phyloP scores from a whole-genome alignment of 768 basidiomycete species.

The Suillus subalutaceus region DNA sequence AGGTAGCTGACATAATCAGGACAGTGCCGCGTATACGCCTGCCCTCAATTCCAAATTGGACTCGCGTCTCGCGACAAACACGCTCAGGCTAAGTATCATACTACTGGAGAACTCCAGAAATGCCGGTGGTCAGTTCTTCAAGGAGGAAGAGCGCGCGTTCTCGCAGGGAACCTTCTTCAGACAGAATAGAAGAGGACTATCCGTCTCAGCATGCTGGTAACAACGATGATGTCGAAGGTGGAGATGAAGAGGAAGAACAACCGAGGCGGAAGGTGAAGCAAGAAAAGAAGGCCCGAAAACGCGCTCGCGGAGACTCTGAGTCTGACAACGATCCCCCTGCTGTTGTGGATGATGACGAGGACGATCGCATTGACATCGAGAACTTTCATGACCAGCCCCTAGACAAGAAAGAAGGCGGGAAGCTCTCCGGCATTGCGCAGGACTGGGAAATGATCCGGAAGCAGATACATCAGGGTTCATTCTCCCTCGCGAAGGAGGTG shows the following conservation, averaged over 20 bases:
- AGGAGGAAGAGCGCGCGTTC: slow-evolving; percentile 38
- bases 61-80: slow-evolving; percentile 14
- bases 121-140: slow-evolving; percentile 39
- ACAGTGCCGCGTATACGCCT: slow-evolving; percentile 27
- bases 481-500: slow-evolving; percentile 51
- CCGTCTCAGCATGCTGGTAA: slow-evolving; percentile 35
- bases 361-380: slow-evolving; percentile 59
- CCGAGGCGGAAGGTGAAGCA: slow-evolving; percentile 36
- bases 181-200: slow-evolving; percentile 58
- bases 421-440: slow-evolving; percentile 55
- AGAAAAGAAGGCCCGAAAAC: slow-evolving; percentile 33
- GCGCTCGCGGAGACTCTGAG: slow-evolving; percentile 39
- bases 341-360: slow-evolving; percentile 44
- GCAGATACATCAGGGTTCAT: slow-evolving; percentile 47
- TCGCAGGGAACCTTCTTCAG: slow-evolving; percentile 54
- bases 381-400: slow-evolving; percentile 72
- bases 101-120: slow-evolving; percentile 15
- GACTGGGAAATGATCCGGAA: slow-evolving; percentile 65
- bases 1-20: slow-evolving; percentile 13
- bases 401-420: slow-evolving; percentile 50
- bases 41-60: slow-evolving; percentile 28
- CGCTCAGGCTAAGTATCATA: not conserved
- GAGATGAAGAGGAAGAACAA: slow-evolving; percentile 43
- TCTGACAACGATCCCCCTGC: slow-evolving; percentile 22
- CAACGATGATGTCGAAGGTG: slow-evolving; percentile 45